phyloP scores from a whole-genome alignment of 257 asterid species.

The Nicotiana undulata region DNA sequence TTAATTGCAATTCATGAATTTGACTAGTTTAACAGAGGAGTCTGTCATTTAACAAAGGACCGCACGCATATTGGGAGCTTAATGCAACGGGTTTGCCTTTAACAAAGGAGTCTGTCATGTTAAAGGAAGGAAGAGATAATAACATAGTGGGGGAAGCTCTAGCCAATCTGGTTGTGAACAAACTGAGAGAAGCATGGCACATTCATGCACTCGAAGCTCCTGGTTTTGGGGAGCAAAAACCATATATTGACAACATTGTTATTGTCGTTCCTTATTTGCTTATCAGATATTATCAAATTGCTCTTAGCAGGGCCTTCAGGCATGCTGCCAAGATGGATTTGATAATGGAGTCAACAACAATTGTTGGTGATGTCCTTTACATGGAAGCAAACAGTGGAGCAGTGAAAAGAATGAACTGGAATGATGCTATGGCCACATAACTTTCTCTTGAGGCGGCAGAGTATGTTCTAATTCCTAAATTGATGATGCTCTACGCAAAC shows the following conservation, averaged over 20 bases:
- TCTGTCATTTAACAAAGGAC: no score
- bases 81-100: no score
- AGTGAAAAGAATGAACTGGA: not conserved
- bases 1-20: no score
- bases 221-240: conserved; percentile 34
- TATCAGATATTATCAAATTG: not conserved
- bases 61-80: no score
- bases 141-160: no score
- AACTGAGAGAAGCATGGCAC: conserved; percentile 29
- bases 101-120: no score
- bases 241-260: conserved; percentile 29
- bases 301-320: not conserved
- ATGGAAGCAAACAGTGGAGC: not conserved
- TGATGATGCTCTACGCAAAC: no score
- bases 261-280: conserved; percentile 2
- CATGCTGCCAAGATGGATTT: not conserved
- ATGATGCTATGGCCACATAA: not conserved
- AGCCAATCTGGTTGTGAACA: conserved; percentile 35
- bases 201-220: conserved; percentile 36
- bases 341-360: not conserved
- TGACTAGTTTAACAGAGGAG: no score
- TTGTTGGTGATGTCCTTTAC: not conserved
- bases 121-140: no score
- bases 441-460: not conserved
- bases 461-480: no score